Evolutionary conservation across 805 yeast genomes (phyloP).

Genomic region (Kuraishia borneana): DNA sequence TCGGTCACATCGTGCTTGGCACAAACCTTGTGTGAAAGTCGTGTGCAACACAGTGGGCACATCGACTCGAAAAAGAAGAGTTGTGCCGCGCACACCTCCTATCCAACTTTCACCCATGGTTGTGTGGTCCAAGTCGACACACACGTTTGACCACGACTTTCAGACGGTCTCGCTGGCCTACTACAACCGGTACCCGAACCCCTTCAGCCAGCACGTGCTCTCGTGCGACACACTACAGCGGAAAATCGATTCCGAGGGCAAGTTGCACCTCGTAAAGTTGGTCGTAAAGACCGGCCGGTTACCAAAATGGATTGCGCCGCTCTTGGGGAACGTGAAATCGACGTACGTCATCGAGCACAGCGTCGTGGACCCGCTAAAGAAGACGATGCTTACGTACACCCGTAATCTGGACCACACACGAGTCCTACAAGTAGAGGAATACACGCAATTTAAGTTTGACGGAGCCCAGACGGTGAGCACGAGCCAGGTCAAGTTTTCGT

Average conservation of each 20-base stretch:
- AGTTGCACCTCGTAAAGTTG: constrained; percentile 60
- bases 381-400: constrained; percentile 56
- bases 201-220: constrained; percentile 75
- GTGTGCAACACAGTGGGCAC: not conserved
- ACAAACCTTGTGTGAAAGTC: no score
- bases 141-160: constrained; percentile 53
- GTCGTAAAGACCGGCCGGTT: constrained; percentile 71
- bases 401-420: constrained; percentile 77
- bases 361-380: constrained; percentile 49
- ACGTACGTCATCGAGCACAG: constrained; percentile 78
- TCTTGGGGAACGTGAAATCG: constrained; percentile 57
- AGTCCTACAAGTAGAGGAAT: constrained; percentile 72
- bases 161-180: constrained; percentile 67
- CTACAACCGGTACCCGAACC: constrained; percentile 66
- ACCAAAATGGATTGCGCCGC: constrained; percentile 70
- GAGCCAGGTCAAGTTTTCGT: constrained; percentile 49
- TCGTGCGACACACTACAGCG: constrained; percentile 70
- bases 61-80: not conserved
- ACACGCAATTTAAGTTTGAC: constrained; percentile 39
- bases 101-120: constrained; percentile 45
- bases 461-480: constrained; percentile 32
- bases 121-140: constrained; percentile 43
- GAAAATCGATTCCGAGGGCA: constrained; percentile 48
- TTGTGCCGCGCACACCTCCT: no score
- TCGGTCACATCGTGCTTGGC: no score